phyloP scores from a whole-genome alignment of 2,329 filamentous ascomycete genomes.

The Cryphonectria parasitica region DNA sequence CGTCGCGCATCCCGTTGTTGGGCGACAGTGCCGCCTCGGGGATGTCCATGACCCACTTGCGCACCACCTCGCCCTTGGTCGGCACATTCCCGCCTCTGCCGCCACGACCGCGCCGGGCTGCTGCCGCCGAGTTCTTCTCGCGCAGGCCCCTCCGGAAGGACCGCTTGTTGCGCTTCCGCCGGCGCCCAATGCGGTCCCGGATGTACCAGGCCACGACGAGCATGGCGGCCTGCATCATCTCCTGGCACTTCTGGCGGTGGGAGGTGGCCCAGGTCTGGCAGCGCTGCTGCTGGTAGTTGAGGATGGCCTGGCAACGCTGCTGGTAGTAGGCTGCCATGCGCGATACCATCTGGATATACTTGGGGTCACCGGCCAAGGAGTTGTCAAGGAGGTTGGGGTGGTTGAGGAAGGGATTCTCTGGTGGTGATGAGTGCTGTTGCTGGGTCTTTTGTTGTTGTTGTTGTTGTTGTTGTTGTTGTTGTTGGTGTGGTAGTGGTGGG shows the following conservation, averaged over 20 bases:
- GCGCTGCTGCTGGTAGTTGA: conserved; percentile 51
- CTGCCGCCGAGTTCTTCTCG: conserved; percentile 35
- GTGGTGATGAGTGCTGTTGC: conserved; percentile 7
- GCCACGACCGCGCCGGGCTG: conserved; percentile 23
- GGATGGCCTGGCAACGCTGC: conserved; percentile 51
- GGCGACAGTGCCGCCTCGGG: conserved; percentile 42
- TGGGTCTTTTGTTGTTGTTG: background rate
- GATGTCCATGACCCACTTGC: conserved; percentile 49
- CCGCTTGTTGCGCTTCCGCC: conserved; percentile 46
- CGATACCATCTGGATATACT: conserved; percentile 50
- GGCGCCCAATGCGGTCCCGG: conserved; percentile 50
- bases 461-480: conserved; percentile 3
- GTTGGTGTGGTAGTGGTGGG: background rate
- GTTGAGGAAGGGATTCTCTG: conserved; percentile 17
- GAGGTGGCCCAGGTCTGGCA: conserved; percentile 52
- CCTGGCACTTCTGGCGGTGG: conserved; percentile 52
- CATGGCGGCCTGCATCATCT: conserved; percentile 54
- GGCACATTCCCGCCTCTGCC: conserved; percentile 24
- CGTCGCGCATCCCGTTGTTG: conserved; percentile 33
- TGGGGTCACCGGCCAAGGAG: conserved; percentile 40
- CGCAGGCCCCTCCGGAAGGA: conserved; percentile 46
- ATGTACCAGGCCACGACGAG: conserved; percentile 55
- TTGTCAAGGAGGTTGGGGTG: conserved; percentile 19
- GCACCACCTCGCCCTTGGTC: conserved; percentile 46
- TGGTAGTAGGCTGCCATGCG: conserved; percentile 54